A percentile compares a stretch with the other conserved stretches of the same genome.
Conservation (phyloP, 192 early-diverging fungal species). For the Coemansia javaensis region DNA sequence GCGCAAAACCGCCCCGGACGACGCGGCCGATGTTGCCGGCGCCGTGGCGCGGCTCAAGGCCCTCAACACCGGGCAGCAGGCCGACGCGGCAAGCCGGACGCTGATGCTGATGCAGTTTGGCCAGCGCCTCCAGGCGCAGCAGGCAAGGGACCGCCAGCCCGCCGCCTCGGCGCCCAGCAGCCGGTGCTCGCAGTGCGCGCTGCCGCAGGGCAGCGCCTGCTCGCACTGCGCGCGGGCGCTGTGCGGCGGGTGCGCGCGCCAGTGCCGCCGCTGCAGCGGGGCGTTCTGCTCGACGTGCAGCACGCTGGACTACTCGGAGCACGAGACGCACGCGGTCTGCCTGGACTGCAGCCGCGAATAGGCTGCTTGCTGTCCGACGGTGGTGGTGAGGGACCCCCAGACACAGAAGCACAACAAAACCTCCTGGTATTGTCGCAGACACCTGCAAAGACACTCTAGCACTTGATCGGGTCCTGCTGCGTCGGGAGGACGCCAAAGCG, state of each 20-base stretch:
- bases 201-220: slow-evolving; percentile 5
- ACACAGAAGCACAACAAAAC: neutral
- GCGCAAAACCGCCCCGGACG: slow-evolving; percentile 14
- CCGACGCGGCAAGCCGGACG: slow-evolving; percentile 14
- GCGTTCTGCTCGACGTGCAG: slow-evolving; percentile 40
- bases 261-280: slow-evolving; percentile 30
- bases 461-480: slow-evolving; percentile 54
- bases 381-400: too few species aligned
- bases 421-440: too few species aligned
- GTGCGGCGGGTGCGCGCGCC: slow-evolving; percentile 20
- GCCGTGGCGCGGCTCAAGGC: slow-evolving; percentile 6
- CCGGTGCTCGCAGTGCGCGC: slow-evolving; percentile 18
- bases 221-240: slow-evolving; percentile 21
- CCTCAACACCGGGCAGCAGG: slow-evolving; percentile 17
- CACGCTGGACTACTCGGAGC: slow-evolving; percentile 35
- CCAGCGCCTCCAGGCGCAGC: slow-evolving; percentile 22
- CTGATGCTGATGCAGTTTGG: slow-evolving; percentile 46
- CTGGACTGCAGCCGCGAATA: slow-evolving; percentile 38
- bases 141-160: slow-evolving; percentile 3
- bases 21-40: slow-evolving; percentile 2
- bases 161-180: neutral
- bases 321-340: slow-evolving; percentile 41
- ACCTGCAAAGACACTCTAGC: neutral
- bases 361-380: too few species aligned
- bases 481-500: slow-evolving; percentile 83